Base-by-base conservation (phyloP, 441 rosid species). In the Kokia cookei region DNA sequence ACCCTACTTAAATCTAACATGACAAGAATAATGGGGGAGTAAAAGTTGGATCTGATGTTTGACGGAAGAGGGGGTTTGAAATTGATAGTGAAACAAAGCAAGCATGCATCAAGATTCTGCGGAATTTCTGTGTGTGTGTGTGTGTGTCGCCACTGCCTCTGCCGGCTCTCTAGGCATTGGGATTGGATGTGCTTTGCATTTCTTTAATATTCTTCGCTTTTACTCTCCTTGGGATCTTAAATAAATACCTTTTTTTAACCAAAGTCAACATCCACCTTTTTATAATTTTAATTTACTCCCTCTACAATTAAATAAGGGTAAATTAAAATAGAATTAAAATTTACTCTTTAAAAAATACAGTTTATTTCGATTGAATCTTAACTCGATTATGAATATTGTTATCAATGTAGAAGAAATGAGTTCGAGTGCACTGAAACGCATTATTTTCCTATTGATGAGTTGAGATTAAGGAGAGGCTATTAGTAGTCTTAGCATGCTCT, bases 161-260 rank as follows among this genome's bases (percentile, higher is more conserved):
- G 32, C 79, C 79, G 57, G 75, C 74, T 72, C 79, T 67, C 11
- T 42, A 67, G 73, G 77, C 77, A 67, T 37, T 35, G 73, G 77
- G 73, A 66, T 50, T 35, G 61, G 76, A 63, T 73, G 40, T 50
- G 76, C 64, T 19, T 19, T 19, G 22, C 22, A 19, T 19, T 19
- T 19, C 22, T 19, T 19, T 7, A 2, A 26, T 26, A 14, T 26
- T 54, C 24, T 57, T n/a, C 42, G 14, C 61, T 8, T 3, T 4
- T 12, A 15, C 15, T 10, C 17, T 15, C 65, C 65, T 13, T 32
- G 45, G 47, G 66, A 62, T 62, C 17, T n/a, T 35, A 37, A 62
- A 62, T 35, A 35, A 35, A 35, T 10, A 3, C 6, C n/a, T 10
- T 15, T 35, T 32, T n/a, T 62, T 5, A 35, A 48, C 19, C 50